Evolutionary conservation across 2,329 filamentous ascomycete species (phyloP).

Genomic region (Blastomyces emzantsi): DNA sequence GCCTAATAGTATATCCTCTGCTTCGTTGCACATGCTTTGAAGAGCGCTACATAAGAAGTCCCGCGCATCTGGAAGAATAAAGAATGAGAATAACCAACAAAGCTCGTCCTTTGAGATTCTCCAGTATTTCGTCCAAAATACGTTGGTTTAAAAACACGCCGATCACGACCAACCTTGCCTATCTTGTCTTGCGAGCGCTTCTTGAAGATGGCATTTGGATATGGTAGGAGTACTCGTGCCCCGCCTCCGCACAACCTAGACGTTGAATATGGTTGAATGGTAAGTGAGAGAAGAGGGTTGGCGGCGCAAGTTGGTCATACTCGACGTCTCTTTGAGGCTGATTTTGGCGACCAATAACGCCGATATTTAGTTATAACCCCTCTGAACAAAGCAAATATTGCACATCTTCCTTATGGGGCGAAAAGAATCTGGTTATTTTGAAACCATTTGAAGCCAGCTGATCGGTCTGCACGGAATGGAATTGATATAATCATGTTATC

Average conservation of each 20-base stretch:
- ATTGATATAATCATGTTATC: too few relatives aligned
- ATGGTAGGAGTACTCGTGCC: not conserved
- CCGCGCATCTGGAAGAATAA: not conserved
- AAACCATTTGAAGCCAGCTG: not conserved
- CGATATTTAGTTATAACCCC: not conserved
- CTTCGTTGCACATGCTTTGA: not conserved
- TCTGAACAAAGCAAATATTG: not conserved
- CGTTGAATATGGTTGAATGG: too few relatives aligned
- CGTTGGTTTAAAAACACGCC: not conserved
- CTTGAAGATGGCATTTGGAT: not conserved
- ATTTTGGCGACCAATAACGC: not conserved
- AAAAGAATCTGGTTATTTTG: not conserved
- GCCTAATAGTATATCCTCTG: not conserved
- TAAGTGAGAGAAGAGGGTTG: not conserved
- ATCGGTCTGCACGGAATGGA: not conserved
- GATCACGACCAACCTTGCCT: not conserved
- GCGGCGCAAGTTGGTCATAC: not conserved
- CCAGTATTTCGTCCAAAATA: not conserved
- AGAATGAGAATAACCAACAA: not conserved
- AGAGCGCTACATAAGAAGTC: not conserved
- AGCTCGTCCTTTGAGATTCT: not conserved
- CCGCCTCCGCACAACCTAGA: not conserved
- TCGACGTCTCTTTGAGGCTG: not conserved
- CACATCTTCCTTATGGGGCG: not conserved
- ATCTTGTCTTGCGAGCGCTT: not conserved